These are phyloP conservation scores for Geranium incanum DNA, from an alignment of 441 rosid genomes.

Conservation along the genomic window DNA sequence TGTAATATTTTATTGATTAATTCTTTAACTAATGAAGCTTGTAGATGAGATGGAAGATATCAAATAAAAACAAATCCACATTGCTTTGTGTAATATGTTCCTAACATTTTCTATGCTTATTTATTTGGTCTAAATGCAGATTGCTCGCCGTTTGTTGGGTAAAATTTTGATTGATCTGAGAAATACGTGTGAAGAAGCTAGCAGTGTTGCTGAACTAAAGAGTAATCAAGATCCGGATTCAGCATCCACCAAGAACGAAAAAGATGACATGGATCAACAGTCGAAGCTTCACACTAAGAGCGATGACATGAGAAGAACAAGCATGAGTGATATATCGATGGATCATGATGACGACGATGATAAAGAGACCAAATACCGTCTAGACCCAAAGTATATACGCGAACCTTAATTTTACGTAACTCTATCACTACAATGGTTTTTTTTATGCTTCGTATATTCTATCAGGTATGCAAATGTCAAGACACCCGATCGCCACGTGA, in stretches of 20 bases:
- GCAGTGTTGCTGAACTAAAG: constrained; percentile 80
- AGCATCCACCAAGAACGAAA: constrained; percentile 33
- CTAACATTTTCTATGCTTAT: not conserved
- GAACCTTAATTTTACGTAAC: constrained; percentile 12
- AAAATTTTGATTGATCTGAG: constrained; percentile 93
- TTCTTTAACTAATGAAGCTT: not conserved
- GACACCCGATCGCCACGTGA: constrained; percentile 98
- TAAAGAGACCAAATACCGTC: constrained; percentile 88
- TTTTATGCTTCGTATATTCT: constrained; percentile 15
- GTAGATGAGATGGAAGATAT: not conserved
- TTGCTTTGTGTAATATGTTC: not conserved
- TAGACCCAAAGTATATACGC: constrained; percentile 75
- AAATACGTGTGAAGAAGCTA: constrained; percentile 94
- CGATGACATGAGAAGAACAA: constrained; percentile 65
- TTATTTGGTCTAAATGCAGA: constrained; percentile 36
- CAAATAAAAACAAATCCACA: not conserved
- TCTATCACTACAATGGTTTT: constrained; percentile 11
- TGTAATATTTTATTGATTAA: not conserved
- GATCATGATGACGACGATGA: constrained; percentile 96
- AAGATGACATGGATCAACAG: constrained; percentile 49
- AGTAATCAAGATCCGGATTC: constrained; percentile 60
- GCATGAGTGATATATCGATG: constrained; percentile 54
- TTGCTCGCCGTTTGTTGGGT: constrained; percentile 95
- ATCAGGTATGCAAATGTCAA: constrained; percentile 91
- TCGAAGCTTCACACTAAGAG: constrained; percentile 45